Base-by-base conservation (phyloP, 495 filamentous ascomycete species). In the Xylaria cubensis region DNA sequence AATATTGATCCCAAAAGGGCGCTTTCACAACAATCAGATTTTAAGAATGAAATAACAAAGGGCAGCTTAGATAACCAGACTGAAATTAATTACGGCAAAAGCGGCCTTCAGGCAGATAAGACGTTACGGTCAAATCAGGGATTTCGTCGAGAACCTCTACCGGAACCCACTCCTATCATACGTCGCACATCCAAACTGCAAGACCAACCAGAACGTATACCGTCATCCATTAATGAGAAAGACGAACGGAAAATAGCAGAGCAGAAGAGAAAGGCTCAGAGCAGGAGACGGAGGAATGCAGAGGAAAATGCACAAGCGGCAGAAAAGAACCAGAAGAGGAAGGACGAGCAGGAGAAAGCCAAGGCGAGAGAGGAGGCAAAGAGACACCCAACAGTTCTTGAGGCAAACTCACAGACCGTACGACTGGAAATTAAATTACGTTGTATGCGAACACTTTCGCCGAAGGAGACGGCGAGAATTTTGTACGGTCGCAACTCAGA, bases 401-500 rank as follows among this genome's bases (percentile, higher is more conserved):
- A 59, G 55, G 55, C 55, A 36, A 59, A 59, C 29, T 59, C 55
- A 36, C 26, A 59, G 17, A 36, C 7, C 13, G 55, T 59, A 12
- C 55, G 21, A n/a, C 26, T 59, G 13, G 55, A 59, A 10, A 36
- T 59, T n/a, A 59, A 59, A 36, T n/a, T 59, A 36, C 55, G 32
- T 36, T 59, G 55, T 36, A 59, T 59, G 55, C 55, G 55, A 59
- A 59, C 55, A 34, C 55, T 59, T 5, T 34, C 55, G 39, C 39
- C 55, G 29, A 36, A 59, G 4, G 26, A 36, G 55, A 59, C 55
- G 6, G 55, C 55, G 8, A 34, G 26, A 8, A 59, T 59, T 59
- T 10, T 59, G 0, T 59, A 59, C 17, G 55, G 55, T 34, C 13
- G 32, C 17, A 59, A 36, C 55, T 17, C 55, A 19, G 29, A 59